Evolutionary conservation across 345 rosid species (phyloP).

Genomic region (Lepidium africanum): DNA sequence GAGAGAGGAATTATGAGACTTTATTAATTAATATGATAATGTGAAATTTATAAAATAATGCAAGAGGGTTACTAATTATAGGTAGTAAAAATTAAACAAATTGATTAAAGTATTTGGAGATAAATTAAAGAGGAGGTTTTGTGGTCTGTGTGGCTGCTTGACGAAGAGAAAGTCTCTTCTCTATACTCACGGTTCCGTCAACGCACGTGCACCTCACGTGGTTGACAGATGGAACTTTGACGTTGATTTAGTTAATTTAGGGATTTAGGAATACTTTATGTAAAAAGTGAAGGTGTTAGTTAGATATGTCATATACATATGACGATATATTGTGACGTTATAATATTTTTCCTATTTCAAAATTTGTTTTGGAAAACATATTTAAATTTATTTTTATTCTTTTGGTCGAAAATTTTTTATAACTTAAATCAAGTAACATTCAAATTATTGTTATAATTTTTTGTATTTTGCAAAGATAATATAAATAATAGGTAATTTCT

Average conservation of each 20-base stretch:
- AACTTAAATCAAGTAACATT: no score
- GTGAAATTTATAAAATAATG: background rate
- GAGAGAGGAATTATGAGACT: background rate
- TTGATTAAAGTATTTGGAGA: no score
- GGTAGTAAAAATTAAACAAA: no score
- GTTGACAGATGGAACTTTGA: conserved; percentile 4
- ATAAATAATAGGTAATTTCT: no score
- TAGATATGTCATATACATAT: background rate
- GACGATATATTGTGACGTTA: no score
- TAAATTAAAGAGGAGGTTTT: conserved; percentile 7
- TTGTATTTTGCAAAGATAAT: no score
- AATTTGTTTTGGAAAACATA: no score
- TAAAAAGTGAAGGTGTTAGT: background rate
- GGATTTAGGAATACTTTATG: background rate
- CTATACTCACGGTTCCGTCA: conserved; percentile 12
- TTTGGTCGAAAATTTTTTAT: no score
- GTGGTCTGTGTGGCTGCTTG: conserved; percentile 13
- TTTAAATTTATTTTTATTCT: no score
- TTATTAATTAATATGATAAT: background rate
- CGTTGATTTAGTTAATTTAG: background rate
- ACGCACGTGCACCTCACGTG: conserved; percentile 28
- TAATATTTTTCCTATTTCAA: no score
- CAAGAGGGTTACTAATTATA: conserved; percentile 21
- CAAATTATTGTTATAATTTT: no score
- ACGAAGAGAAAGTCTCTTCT: conserved; percentile 13